Evolutionary conservation across 108 stramenopile genomes (phyloP), one percentile per base, ranked within the genome.

Genomic region (Cylindrotheca closterium): DNA sequence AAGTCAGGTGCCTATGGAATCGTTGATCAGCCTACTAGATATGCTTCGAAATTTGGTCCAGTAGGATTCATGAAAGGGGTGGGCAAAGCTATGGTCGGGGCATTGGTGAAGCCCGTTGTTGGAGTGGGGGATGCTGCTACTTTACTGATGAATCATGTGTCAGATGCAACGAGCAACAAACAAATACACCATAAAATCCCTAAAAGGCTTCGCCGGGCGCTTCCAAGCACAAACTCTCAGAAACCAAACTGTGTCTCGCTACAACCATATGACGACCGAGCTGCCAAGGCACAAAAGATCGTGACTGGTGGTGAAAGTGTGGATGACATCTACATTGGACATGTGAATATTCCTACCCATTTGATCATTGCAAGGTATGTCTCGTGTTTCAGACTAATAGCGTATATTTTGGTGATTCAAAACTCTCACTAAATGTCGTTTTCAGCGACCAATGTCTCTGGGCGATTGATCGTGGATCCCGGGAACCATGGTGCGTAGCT

Each of bases 101-200:
- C 84, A 1, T 34, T 92, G 42, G 76, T 92, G 10, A 92, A 92
- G 42, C 91, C 91, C 19, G 78, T 92, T 28, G 84, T 92, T 30
- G 91, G 91, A 30, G 60, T 92, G 19, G 91, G 87, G 3, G 91
- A 92, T 75, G 91, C 83, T 29, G 87, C 87, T 28, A 83, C 82
- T 30, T 64, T 92, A 19, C 65, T 92, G 32, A 87, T 92, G 91
- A 88, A 87, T 61, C 91, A 92, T 50, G 83, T 88, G n/a, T 84
- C 85, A 8, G 89, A 91, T 64, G 79, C 81, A 22, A 86, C 89
- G 3, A 81, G 80, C 57, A 77, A 82, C 21, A 80, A 84, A 47
- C 63, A 75, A 49, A 63, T 82, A 5, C 34, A 73, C 2, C 65
- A 73, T 2, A 91, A 87, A 58, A 73, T 74, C 4, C 82, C 79